phyloP scores from a whole-genome alignment of 805 yeast species.

The Ogataea thermomethanolica region DNA sequence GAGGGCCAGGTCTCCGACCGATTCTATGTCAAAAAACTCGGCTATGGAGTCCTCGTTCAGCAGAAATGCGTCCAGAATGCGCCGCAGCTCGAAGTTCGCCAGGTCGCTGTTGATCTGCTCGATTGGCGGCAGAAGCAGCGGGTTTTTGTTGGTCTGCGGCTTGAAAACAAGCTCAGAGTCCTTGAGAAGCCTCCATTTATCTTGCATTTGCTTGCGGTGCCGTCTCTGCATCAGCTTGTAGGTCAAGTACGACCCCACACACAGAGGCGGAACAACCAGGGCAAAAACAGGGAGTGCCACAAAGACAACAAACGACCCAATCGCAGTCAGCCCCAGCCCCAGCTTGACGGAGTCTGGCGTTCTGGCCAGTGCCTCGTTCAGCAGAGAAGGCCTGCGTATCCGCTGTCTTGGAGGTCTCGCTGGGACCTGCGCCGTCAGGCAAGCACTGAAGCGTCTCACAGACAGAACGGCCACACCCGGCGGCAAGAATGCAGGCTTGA shows the following conservation, averaged over 20 bases:
- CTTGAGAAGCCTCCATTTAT: conserved; percentile 23
- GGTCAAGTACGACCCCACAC: conserved; percentile 26
- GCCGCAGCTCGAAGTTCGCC: conserved; percentile 30
- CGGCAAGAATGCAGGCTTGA: too few relatives aligned
- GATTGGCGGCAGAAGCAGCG: conserved; percentile 22
- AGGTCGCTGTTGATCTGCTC: conserved; percentile 29
- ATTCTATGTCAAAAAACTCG: conserved; percentile 22
- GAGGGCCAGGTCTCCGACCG: conserved; percentile 26
- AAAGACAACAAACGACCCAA: conserved; percentile 29
- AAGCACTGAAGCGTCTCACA: too few relatives aligned
- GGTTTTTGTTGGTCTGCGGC: conserved; percentile 15
- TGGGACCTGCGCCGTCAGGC: too few relatives aligned
- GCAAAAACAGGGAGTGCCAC: conserved; percentile 32
- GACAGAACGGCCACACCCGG: too few relatives aligned
- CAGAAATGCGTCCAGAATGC: conserved; percentile 31
- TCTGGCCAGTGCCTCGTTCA: conserved; percentile 18
- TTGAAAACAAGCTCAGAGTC: conserved; percentile 27
- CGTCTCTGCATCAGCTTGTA: conserved; percentile 15
- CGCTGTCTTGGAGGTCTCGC: conserved; percentile 25
- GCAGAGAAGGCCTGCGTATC: conserved; percentile 15
- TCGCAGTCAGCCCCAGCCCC: conserved; percentile 23
- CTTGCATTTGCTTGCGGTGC: conserved; percentile 14
- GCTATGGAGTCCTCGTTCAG: conserved; percentile 30
- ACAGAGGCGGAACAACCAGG: conserved; percentile 31
- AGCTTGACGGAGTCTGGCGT: conserved; percentile 32